Evolutionary conservation across 2,329 filamentous ascomycete genomes (phyloP).

Genomic region (Xylaria polymorpha): DNA sequence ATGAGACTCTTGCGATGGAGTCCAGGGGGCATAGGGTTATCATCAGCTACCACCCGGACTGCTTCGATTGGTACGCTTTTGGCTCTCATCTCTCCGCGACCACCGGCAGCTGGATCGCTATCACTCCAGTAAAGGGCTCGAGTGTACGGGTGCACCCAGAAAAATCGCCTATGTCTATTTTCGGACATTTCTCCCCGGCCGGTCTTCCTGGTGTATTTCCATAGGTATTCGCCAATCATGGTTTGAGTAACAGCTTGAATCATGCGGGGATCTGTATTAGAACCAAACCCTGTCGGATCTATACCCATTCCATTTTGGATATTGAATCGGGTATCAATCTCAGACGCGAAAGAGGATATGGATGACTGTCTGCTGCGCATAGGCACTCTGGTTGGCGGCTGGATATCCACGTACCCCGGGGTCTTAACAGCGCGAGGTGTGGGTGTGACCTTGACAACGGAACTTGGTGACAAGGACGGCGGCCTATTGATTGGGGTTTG

Average conservation of each 20-base stretch:
- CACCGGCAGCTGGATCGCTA: conserved; percentile 81
- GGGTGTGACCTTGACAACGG: conserved; percentile 63
- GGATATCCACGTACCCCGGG: conserved; percentile 60
- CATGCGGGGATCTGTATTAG: conserved; percentile 92
- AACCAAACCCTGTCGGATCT: conserved; percentile 68
- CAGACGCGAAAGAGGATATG: conserved; percentile 93
- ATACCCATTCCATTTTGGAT: conserved; percentile 70
- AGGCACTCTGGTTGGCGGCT: conserved; percentile 60
- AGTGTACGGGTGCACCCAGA: conserved; percentile 99
- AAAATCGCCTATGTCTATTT: conserved; percentile 92
- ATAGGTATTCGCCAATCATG: conserved; percentile 98
- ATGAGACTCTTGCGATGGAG: conserved; percentile 94
- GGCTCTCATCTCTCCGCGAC: conserved; percentile 77
- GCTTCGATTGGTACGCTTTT: conserved; percentile 97
- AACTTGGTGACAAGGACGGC: conserved; percentile 56
- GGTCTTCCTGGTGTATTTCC: conserved; percentile 97
- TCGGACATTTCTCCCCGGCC: conserved; percentile 90
- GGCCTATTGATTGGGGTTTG: conserved; percentile 68
- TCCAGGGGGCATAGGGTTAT: conserved; percentile 94
- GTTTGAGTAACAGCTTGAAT: conserved; percentile 99
- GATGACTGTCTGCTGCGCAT: conserved; percentile 77
- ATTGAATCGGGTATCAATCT: conserved; percentile 92
- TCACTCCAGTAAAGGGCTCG: conserved; percentile 97
- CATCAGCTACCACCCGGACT: conserved; percentile 89
- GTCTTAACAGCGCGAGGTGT: conserved; percentile 66